These are phyloP conservation scores for Dictyostelium intermedium DNA, from an alignment of 78 protist genomes.

Conservation along the genomic window DNA sequence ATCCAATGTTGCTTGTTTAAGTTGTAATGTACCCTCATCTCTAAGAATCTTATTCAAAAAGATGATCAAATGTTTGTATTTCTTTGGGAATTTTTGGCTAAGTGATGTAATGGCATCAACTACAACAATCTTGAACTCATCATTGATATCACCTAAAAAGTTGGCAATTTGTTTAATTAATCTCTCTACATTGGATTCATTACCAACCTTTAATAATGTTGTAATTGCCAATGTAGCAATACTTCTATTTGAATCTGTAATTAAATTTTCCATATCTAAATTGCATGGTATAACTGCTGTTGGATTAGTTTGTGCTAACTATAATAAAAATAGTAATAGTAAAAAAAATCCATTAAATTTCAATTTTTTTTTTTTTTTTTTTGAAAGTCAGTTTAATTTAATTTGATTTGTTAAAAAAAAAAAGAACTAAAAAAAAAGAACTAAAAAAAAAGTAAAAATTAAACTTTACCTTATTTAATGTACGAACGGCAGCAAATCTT, in stretches of 20 bases:
- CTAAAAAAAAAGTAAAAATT: neutral
- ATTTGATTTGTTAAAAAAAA: neutral
- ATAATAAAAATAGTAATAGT: too few relatives aligned
- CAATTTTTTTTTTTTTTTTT: neutral
- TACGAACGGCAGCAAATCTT: slow-evolving; percentile 97
- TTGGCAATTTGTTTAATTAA: slow-evolving; percentile 95
- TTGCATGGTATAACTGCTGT: slow-evolving; percentile 93
- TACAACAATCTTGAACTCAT: slow-evolving; percentile 97
- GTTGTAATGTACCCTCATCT: slow-evolving; percentile 94
- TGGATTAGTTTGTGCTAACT: slow-evolving; percentile 79
- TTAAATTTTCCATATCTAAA: slow-evolving; percentile 95
- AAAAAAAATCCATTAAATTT: too few relatives aligned
- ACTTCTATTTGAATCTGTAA: slow-evolving; percentile 95
- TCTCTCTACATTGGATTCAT: slow-evolving; percentile 94
- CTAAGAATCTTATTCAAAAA: slow-evolving; percentile 84
- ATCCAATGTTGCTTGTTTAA: slow-evolving; percentile 95
- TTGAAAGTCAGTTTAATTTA: neutral
- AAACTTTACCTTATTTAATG: slow-evolving; percentile 84
- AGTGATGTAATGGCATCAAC: slow-evolving; percentile 94
- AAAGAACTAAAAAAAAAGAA: neutral
- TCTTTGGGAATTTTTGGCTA: slow-evolving; percentile 90
- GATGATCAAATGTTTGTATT: slow-evolving; percentile 61
- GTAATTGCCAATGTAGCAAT: slow-evolving; percentile 99
- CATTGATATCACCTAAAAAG: slow-evolving; percentile 95
- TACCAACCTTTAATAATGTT: slow-evolving; percentile 96